Percentiles rank a stretch among this genome's conserved stretches.
phyloP scores from a whole-genome alignment of 768 basidiomycete species.

The Agaricus sinodeliciosus region DNA sequence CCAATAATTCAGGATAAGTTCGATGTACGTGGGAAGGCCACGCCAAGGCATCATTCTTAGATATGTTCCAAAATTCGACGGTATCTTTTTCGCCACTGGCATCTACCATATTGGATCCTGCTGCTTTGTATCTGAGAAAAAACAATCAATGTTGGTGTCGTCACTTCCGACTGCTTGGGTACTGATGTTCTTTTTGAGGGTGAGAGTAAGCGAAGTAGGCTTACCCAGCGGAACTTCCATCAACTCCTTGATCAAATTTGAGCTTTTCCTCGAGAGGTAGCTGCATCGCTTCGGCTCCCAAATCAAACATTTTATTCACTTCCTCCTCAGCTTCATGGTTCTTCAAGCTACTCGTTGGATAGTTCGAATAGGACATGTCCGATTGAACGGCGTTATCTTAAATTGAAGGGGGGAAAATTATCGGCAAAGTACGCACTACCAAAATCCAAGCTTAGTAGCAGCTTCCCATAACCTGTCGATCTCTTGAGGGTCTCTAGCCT shows the following conservation, averaged over 20 bases:
- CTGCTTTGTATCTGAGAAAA: conserved; percentile 47
- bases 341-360: conserved; percentile 31
- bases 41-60: conserved; percentile 62
- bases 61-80: conserved; percentile 58
- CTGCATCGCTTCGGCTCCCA: conserved; percentile 47
- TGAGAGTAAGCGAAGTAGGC: background rate
- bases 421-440: conserved; percentile 44
- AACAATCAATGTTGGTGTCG: background rate
- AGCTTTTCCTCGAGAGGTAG: conserved; percentile 52
- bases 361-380: too few relatives aligned
- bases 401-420: background rate
- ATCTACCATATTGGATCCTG: conserved; percentile 57
- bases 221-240: conserved; percentile 33
- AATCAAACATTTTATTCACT: conserved; percentile 45
- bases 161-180: background rate
- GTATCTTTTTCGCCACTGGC: conserved; percentile 49
- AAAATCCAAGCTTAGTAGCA: conserved; percentile 55
- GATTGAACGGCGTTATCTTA: too few relatives aligned
- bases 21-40: conserved; percentile 49
- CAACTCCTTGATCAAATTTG: conserved; percentile 51
- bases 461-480: conserved; percentile 50
- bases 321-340: conserved; percentile 48
- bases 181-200: conserved; percentile 13
- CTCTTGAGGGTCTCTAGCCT: conserved; percentile 33
- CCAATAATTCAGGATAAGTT: conserved; percentile 49